These are phyloP conservation scores for Kwoniella pini DNA, from an alignment of 768 basidiomycete genomes.

Conservation along the genomic window DNA sequence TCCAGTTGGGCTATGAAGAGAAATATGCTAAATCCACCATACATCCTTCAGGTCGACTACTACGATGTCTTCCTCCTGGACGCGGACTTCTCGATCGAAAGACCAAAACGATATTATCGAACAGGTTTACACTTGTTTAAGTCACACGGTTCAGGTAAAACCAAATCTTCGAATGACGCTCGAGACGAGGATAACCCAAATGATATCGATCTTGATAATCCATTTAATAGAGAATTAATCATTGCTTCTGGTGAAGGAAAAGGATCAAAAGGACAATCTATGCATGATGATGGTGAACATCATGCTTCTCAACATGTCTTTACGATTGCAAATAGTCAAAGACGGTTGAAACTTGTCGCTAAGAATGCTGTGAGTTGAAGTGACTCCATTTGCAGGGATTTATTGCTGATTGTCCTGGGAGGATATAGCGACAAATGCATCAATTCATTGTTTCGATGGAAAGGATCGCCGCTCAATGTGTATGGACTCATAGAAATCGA, in stretches of 20 bases:
- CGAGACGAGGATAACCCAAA: conserved; percentile 27
- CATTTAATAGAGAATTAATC: conserved; percentile 41
- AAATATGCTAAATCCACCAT: background rate
- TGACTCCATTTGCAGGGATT: too few relatives aligned
- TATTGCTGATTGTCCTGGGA: too few relatives aligned
- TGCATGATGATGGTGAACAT: conserved; percentile 57
- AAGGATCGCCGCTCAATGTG: conserved; percentile 71
- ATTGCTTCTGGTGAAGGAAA: conserved; percentile 45
- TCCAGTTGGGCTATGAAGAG: background rate
- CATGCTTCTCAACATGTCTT: conserved; percentile 92
- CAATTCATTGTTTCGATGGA: conserved; percentile 95
- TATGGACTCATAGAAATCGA: conserved; percentile 76
- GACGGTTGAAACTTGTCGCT: conserved; percentile 79
- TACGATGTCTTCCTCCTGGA: conserved; percentile 96
- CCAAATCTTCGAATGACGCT: conserved; percentile 18
- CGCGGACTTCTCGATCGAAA: conserved; percentile 79
- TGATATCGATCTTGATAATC: conserved; percentile 40
- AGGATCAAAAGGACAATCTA: conserved; percentile 56
- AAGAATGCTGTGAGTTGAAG: conserved; percentile 69
- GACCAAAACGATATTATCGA: conserved; percentile 86
- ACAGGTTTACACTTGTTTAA: conserved; percentile 74
- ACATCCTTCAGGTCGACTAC: conserved; percentile 63
- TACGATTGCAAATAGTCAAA: conserved; percentile 87
- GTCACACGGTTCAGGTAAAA: conserved; percentile 25
- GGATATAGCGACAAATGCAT: conserved; percentile 76